phyloP scores from a whole-genome alignment of 2,329 filamentous ascomycete species.

The Paramyrothecium roridum region DNA sequence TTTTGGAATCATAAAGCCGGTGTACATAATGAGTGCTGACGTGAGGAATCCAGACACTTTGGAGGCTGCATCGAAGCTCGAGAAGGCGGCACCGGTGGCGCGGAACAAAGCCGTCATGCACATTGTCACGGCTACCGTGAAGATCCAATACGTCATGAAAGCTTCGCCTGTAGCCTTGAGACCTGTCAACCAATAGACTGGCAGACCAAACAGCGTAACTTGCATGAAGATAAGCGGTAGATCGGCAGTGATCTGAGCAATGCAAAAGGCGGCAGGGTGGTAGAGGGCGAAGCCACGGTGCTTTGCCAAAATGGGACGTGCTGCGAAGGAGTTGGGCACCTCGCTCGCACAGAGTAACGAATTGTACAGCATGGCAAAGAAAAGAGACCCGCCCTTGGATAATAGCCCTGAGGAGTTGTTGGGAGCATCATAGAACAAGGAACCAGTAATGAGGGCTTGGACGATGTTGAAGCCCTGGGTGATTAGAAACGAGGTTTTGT shows the following conservation, averaged over 20 bases:
- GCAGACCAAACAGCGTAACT: constrained; percentile 56
- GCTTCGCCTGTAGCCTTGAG: constrained; percentile 30
- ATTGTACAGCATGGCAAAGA: constrained; percentile 63
- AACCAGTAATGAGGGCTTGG: constrained; percentile 62
- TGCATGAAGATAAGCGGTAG: constrained; percentile 57
- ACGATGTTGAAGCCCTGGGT: constrained; percentile 56
- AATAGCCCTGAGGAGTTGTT: constrained; percentile 58
- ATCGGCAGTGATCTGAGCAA: constrained; percentile 52
- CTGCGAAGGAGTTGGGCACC: constrained; percentile 60
- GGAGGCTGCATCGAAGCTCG: constrained; percentile 55
- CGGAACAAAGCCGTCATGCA: constrained; percentile 59
- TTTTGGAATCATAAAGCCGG: constrained; percentile 61
- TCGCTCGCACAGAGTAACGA: constrained; percentile 62
- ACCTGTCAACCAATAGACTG: constrained; percentile 65
- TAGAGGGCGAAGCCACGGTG: constrained; percentile 56
- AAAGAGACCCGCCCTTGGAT: constrained; percentile 60
- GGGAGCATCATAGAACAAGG: constrained; percentile 64
- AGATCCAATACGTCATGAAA: constrained; percentile 63
- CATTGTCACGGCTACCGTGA: constrained; percentile 50
- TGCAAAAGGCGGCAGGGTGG: constrained; percentile 57
- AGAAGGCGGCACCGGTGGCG: constrained; percentile 51
- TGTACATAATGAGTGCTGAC: constrained; percentile 55
- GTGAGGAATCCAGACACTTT: constrained; percentile 52
- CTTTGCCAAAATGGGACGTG: constrained; percentile 56
- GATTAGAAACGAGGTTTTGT: constrained; percentile 61